These are phyloP conservation scores for Capsella bursapastoris DNA, from an alignment of 345 rosid genomes.

Conservation along the genomic window DNA sequence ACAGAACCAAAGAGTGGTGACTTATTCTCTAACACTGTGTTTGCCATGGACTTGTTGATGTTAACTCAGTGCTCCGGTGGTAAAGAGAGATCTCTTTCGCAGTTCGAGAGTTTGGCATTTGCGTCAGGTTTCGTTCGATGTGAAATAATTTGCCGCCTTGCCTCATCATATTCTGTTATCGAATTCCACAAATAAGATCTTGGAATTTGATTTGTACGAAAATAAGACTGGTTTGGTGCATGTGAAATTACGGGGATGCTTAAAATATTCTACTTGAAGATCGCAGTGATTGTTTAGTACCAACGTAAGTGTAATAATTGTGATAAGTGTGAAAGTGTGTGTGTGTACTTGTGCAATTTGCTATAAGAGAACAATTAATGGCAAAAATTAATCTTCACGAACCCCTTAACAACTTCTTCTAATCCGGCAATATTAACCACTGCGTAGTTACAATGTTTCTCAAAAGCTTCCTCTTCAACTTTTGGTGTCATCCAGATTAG, in stretches of 20 bases:
- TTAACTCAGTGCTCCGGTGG: slow-evolving; percentile 50
- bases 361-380: too few relatives aligned
- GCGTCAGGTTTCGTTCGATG: slow-evolving; percentile 44
- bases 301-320: neutral
- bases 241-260: neutral
- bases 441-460: too few relatives aligned
- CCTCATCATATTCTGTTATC: neutral
- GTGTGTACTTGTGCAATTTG: too few relatives aligned
- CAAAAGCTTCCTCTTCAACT: too few relatives aligned
- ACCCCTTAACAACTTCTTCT: too few relatives aligned
- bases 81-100: slow-evolving; percentile 48
- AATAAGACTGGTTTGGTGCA: neutral
- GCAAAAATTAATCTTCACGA: too few relatives aligned
- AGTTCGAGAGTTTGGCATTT: slow-evolving; percentile 45
- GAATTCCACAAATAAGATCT: slow-evolving; percentile 17
- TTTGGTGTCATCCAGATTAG: too few relatives aligned
- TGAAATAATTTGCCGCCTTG: neutral
- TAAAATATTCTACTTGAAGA: too few relatives aligned
- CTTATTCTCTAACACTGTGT: slow-evolving; percentile 37
- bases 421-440: too few relatives aligned
- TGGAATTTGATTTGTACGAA: neutral
- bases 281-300: neutral
- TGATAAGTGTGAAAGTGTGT: neutral
- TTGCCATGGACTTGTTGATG: slow-evolving; percentile 48
- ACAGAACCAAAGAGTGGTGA: slow-evolving; percentile 24